Conservation (phyloP, 306 rosid genomes). For the Cicer cuneatum region DNA sequence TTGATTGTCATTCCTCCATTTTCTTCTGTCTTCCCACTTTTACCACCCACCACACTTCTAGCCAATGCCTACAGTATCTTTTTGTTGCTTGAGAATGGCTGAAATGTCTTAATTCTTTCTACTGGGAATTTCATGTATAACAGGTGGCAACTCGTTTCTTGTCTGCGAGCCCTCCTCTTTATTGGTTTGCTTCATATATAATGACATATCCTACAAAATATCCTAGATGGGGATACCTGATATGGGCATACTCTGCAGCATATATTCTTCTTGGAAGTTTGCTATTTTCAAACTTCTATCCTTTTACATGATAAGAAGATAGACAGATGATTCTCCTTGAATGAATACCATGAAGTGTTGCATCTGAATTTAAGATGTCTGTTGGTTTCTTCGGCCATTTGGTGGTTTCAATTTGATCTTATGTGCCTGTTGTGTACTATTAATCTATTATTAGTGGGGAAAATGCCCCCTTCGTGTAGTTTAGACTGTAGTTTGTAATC, state of each 20-base stretch:
- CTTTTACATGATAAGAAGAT: conserved; percentile 68
- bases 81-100: conserved; percentile 34
- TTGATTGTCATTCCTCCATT: conserved; percentile 22
- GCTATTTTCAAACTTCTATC: conserved; percentile 89
- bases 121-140: conserved; percentile 17
- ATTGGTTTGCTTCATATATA: conserved; percentile 84
- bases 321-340: conserved; percentile 4
- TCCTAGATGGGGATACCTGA: conserved; percentile 69
- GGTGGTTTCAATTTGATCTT: conserved; percentile 32
- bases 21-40: conserved; percentile 35
- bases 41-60: background rate
- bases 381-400: conserved; percentile 24
- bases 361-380: conserved; percentile 7
- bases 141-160: conserved; percentile 97
- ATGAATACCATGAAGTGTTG: conserved; percentile 20
- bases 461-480: background rate
- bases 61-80: conserved; percentile 8
- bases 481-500: background rate
- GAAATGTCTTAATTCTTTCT: conserved; percentile 23
- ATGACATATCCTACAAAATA: conserved; percentile 51
- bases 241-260: conserved; percentile 80
- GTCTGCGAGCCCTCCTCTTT: conserved; percentile 83
- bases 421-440: conserved; percentile 11
- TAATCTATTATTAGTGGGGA: background rate
- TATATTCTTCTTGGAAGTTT: conserved; percentile 88